phyloP scores from a whole-genome alignment of 768 basidiomycete species.

The Lentinus tigrinus region DNA sequence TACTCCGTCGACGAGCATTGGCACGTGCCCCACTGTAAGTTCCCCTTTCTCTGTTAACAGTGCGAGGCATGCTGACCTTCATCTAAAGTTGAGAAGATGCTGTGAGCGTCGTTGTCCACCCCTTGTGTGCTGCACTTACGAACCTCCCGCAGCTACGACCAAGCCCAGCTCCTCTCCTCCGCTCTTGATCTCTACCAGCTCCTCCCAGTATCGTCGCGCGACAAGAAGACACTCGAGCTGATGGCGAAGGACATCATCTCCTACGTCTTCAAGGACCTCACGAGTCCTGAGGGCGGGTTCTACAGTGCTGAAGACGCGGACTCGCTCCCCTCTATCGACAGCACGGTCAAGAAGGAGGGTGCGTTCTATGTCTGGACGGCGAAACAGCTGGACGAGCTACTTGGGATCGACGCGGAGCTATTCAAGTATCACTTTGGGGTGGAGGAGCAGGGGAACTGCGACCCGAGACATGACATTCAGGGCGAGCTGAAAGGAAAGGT shows the following conservation, averaged over 20 bases:
- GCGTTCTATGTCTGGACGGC: conserved; percentile 41
- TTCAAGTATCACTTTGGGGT: conserved; percentile 36
- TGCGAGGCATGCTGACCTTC: neutral
- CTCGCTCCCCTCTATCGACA: conserved; percentile 29
- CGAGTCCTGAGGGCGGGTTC: conserved; percentile 34
- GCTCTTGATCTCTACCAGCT: conserved; percentile 23
- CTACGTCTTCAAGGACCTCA: conserved; percentile 34
- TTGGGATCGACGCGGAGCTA: conserved; percentile 29
- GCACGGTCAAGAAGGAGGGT: conserved; percentile 33
- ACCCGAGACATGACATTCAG: conserved; percentile 36
- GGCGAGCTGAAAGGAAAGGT: conserved; percentile 34
- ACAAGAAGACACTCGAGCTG: conserved; percentile 17
- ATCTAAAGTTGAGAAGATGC: conserved; percentile 36
- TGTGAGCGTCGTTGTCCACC: conserved; percentile 8
- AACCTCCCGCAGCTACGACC: conserved; percentile 30
- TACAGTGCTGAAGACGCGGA: conserved; percentile 43
- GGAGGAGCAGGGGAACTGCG: conserved; percentile 35
- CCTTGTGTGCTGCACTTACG: neutral
- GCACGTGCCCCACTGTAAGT: conserved; percentile 39
- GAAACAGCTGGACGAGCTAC: conserved; percentile 30
- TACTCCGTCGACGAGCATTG: conserved; percentile 42
- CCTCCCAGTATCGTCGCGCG: conserved; percentile 8
- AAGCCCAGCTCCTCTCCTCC: conserved; percentile 34
- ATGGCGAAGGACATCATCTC: conserved; percentile 34
- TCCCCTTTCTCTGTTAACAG: neutral